Percentiles rank a stretch among this genome's conserved stretches.
Conservation (phyloP, 139 green algal species). For the Desmodesmus armatus region DNA sequence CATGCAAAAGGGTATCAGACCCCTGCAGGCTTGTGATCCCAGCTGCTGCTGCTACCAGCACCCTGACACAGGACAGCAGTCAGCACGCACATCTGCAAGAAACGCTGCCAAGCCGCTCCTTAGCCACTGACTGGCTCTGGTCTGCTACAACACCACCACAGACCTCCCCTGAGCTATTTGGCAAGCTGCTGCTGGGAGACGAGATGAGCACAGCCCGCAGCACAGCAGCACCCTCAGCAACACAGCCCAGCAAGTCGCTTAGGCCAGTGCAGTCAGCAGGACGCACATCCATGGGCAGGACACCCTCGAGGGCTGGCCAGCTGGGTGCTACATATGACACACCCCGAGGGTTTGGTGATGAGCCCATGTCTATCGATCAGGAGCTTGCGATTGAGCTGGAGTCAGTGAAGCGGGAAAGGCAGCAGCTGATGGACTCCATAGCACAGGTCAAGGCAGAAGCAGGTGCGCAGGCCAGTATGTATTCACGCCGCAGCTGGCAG, state of each 20-base stretch:
- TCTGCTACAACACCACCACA: too few relatives aligned
- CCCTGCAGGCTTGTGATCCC: too few relatives aligned
- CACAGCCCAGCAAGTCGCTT: not conserved
- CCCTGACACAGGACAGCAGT: too few relatives aligned
- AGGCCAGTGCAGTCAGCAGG: not conserved
- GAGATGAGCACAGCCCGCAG: conserved; percentile 52
- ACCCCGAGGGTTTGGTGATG: conserved; percentile 57
- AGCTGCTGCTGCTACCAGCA: too few relatives aligned
- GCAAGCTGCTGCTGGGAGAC: conserved; percentile 67
- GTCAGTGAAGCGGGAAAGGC: conserved; percentile 83
- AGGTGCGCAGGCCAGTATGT: conserved; percentile 42
- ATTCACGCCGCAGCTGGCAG: not conserved
- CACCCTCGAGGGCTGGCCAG: conserved; percentile 2
- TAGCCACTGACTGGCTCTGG: too few relatives aligned
- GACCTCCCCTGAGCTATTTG: conserved; percentile 67
- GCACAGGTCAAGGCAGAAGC: conserved; percentile 64
- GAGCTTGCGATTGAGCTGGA: conserved; percentile 80
- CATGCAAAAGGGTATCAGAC: too few relatives aligned
- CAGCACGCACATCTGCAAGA: too few relatives aligned
- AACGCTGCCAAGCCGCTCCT: too few relatives aligned
- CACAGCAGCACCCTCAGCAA: not conserved
- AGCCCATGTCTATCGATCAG: conserved; percentile 85
- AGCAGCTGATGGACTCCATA: conserved; percentile 80
- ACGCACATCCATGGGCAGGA: not conserved
- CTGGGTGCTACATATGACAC: conserved; percentile 52